Evolutionary conservation across 257 asterid species (phyloP).

Genomic region (Solanum medicagineum): DNA sequence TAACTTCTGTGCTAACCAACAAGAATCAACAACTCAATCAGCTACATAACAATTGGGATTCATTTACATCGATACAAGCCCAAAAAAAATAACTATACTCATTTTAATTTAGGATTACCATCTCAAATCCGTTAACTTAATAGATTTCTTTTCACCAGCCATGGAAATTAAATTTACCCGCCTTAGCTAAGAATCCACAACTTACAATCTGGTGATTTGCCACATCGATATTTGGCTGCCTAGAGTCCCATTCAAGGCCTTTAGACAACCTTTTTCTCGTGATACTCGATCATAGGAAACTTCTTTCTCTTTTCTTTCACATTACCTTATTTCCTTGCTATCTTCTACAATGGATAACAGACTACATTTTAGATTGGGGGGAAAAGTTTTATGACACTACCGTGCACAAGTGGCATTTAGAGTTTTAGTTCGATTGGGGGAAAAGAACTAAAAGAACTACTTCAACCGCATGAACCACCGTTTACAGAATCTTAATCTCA

Average conservation of each 20-base stretch:
- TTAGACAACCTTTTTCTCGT: not conserved
- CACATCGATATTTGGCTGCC: not conserved
- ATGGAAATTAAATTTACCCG: no score
- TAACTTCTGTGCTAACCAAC: not conserved
- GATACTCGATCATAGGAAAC: not conserved
- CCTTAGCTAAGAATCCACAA: no score
- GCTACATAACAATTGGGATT: no score
- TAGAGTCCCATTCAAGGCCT: not conserved
- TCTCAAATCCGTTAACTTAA: no score
- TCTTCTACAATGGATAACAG: not conserved
- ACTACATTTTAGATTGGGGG: not conserved
- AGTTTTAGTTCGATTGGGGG: not conserved
- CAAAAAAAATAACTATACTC: no score
- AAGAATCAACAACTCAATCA: no score
- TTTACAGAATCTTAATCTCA: not conserved
- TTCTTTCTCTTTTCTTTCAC: not conserved
- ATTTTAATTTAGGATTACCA: no score
- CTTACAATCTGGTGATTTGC: no score
- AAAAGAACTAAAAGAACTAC: not conserved
- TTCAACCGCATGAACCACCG: not conserved
- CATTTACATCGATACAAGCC: no score
- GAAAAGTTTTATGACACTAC: not conserved
- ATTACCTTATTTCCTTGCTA: not conserved
- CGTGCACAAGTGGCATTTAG: not conserved
- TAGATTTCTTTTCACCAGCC: no score